Evolutionary conservation across 169 alveolate genomes (phyloP).

Genomic region (Cystoisospora suis): DNA sequence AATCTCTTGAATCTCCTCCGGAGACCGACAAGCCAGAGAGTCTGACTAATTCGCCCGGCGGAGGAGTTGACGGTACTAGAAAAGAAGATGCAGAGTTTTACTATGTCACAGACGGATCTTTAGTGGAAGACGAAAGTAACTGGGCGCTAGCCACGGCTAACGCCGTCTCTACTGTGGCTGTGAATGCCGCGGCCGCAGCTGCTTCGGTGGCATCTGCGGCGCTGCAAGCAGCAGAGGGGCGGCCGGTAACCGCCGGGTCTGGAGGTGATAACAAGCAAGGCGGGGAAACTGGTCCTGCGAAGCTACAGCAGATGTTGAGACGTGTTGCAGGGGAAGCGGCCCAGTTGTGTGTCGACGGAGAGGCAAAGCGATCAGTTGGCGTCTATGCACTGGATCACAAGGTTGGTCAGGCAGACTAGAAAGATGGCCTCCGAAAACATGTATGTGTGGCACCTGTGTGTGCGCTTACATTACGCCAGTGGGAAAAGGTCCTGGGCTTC

Average conservation of each 20-base stretch:
- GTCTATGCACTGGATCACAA: not conserved
- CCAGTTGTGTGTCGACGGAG: not conserved
- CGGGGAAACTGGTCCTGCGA: not conserved
- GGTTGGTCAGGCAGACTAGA: not conserved
- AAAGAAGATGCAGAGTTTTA: not conserved
- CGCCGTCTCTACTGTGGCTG: not conserved
- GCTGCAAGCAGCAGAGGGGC: not conserved
- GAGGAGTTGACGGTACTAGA: not conserved
- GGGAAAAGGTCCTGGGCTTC: not conserved
- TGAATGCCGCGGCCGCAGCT: not conserved
- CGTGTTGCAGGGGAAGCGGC: constrained; percentile 10
- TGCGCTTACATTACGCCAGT: not conserved
- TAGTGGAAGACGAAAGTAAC: not conserved
- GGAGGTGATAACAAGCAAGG: not conserved
- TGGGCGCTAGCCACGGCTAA: constrained; percentile 4
- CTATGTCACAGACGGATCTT: not conserved
- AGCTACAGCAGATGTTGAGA: not conserved
- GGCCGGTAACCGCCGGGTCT: not conserved
- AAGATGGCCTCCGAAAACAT: not conserved
- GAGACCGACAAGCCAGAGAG: not conserved
- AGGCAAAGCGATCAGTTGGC: not conserved
- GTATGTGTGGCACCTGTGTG: not conserved
- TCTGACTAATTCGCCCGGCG: too few relatives aligned
- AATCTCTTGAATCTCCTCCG: not conserved
- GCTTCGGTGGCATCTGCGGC: not conserved